Evolutionary conservation across 106 monocot genomes (phyloP).

Genomic region (Apostasia ramifera): DNA sequence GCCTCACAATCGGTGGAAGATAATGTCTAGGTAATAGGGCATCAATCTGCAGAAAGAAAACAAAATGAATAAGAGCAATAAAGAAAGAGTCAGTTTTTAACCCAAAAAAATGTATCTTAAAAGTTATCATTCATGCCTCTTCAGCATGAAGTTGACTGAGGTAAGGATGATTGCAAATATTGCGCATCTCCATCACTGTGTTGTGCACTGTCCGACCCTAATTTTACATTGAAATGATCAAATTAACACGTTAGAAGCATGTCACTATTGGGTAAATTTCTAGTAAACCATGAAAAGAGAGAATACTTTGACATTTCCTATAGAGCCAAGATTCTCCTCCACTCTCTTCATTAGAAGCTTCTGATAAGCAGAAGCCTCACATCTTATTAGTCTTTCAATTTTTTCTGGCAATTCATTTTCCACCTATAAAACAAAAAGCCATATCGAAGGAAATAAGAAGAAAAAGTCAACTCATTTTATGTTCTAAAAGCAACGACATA

Average conservation of each 20-base stretch:
- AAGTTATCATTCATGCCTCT: slow-evolving; percentile 33
- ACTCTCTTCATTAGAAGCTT: slow-evolving; percentile 98
- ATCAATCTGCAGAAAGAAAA: slow-evolving; percentile 52
- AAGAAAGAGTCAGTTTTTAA: background rate
- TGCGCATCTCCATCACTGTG: slow-evolving; percentile 96
- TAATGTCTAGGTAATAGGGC: slow-evolving; percentile 77
- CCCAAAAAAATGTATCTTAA: background rate
- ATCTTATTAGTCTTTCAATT: slow-evolving; percentile 97
- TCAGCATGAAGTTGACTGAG: slow-evolving; percentile 94
- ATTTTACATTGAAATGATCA: background rate
- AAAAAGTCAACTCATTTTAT: background rate
- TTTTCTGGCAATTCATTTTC: slow-evolving; percentile 97
- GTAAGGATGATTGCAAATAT: slow-evolving; percentile 99
- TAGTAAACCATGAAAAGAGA: slow-evolving; percentile 7
- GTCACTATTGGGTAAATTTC: background rate
- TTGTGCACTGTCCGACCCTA: slow-evolving; percentile 94
- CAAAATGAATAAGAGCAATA: slow-evolving; percentile 5
- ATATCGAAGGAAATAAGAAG: background rate
- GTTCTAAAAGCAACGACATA: too few species aligned
- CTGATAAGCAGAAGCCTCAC: slow-evolving; percentile 98
- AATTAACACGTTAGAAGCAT: background rate
- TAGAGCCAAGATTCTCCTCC: slow-evolving; percentile 86
- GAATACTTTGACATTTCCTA: slow-evolving; percentile 75
- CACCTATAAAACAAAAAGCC: slow-evolving; percentile 41
- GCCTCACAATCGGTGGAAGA: slow-evolving; percentile 81